Base-by-base conservation (phyloP, 495 filamentous ascomycete genomes). In the Xylaria acuta region DNA sequence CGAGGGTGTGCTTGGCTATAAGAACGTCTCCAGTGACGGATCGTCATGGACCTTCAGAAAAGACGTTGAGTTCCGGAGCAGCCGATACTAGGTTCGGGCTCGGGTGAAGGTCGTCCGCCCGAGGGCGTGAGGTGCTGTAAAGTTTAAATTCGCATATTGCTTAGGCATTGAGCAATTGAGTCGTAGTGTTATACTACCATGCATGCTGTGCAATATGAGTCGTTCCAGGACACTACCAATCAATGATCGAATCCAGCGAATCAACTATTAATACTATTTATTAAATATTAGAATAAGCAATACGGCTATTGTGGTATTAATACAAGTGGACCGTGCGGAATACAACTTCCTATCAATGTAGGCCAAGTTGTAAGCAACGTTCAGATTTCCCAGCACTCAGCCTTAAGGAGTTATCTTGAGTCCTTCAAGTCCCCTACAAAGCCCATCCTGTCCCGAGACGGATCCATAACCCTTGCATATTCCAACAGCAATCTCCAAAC, bases 401-500 rank as follows among this genome's bases (percentile, higher is more conserved):
- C 45, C 53, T 47, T 30, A 53, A n/a, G 11, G 36, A 47, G 20
- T 25, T 47, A 53, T 38, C 27, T 32, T 68, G 16, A 41, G 16
- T 47, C 20, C 30, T 22, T 32, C 53, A 82, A 58, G 71, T 82
- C 80, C 8, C 78, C 85, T 34, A 84, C 86, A 79, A 86, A 92
- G 9, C 88, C 90, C 74, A 92, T 83, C 25, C 70, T 79, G 71
- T 90, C 86, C 68, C 91, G 80, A 58, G 87, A 80, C 63, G 91
- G 88, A 77, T 92, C 90, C 60, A 84, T 81, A 5, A 94, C 81
- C 53, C 92, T 82, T 20, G 85, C 92, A 78, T 92, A 93, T 81
- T 94, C 92, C 14, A 94, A 82, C 67, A 94, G 80, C 68, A 94
- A 74, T 64, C 92, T 76, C 70, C 89, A 86, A 58, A 90, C 85